Evolutionary conservation across 2,329 filamentous ascomycete genomes (phyloP), one percentile per base, ranked within the genome.

Genomic region (Mycogone perniciosa): DNA sequence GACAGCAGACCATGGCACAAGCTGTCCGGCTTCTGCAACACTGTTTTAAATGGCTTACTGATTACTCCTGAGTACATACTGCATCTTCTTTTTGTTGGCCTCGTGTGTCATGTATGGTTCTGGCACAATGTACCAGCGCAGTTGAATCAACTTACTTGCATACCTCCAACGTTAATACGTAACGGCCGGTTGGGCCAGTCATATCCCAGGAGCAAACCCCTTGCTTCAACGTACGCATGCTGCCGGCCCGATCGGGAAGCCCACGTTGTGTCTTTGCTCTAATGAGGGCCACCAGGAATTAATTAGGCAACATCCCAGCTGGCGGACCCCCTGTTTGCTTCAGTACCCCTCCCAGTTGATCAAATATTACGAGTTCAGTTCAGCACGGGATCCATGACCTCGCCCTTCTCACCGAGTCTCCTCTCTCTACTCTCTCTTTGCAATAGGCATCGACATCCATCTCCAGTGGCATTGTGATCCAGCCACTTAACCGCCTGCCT

Each of bases 331-430:
- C 40, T 47, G 47, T 44, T 37, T 39, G 35, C 33, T 10, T 30
- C 38, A 31, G 62, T 68, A 69, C 67, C 67, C 67, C 67, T 70
- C 67, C 68, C 65, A 69, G 65, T 30, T 42, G 38, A 35, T 46
- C 38, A 51, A 51, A 51, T 46, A 51, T 42, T 64, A 65, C 56
- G 66, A 63, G 69, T 67, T 69, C 66, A 68, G 64, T 67, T 65
- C 66, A 70, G 66, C 64, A 69, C 66, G 59, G 61, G 61, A 35
- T 44, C 61, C 60, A 61, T 64, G 63, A 61, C 60, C 54, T 67
- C 57, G 60, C 59, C 59, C 57, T 66, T 59, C 62, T 71, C 67
- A 70, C 68, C 68, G 68, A 68, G 65, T 67, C 63, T 64, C 66
- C 63, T 67, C 65, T 65, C 63, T 67, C 65, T 65, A 60, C 60